Base-by-base conservation (phyloP, 805 yeast genomes). In the Brettanomyces custersianus region DNA sequence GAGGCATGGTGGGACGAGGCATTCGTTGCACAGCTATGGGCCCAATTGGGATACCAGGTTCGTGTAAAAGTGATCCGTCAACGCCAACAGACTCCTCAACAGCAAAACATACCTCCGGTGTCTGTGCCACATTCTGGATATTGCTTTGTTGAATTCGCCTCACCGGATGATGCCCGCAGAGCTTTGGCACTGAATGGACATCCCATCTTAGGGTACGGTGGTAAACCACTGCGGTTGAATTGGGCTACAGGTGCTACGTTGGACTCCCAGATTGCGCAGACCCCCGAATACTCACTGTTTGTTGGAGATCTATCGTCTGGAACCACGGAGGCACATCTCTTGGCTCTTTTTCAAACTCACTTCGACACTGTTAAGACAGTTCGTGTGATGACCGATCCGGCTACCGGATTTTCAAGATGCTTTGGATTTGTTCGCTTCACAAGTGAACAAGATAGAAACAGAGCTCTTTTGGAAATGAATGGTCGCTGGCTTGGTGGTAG, bases 221-320 rank as follows among this genome's bases (percentile, higher is more conserved):
- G 74, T 52, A 75, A 83, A 57, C 63, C 71, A 26, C 81, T 81
- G 53, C 66, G 90, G 47, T 67, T 82, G 42, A 82, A 82, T 50
- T 82, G 94, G 94, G 92, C 94, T 2, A 70, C 80, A 20, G 87
- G 86, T 12, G 90, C 90, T 8, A 82, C 90, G 10, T 60, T 82
- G 40, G 62, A 71, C 28, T 77, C 87, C 4, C 81, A 81, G 33
- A 72, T 80, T 33, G 74, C 81, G 6, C 80, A 76, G 46, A 69
- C 81, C 8, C 88, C 88, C 0, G 92, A 82, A 55, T 81, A 57
- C 52, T 80, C 90, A 0, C 58, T 82, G 36, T 82, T 82, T 56
- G 90, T 82, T n/a, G 94, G 94, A 25, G 92, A 82, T 55, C 63
- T 82, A 41, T 71, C 86, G 2, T 85, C 90, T 2, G 68, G 75